These are phyloP conservation scores for Escallonia rubra DNA, from an alignment of 129 eudicot genomes.

Conservation along the genomic window DNA sequence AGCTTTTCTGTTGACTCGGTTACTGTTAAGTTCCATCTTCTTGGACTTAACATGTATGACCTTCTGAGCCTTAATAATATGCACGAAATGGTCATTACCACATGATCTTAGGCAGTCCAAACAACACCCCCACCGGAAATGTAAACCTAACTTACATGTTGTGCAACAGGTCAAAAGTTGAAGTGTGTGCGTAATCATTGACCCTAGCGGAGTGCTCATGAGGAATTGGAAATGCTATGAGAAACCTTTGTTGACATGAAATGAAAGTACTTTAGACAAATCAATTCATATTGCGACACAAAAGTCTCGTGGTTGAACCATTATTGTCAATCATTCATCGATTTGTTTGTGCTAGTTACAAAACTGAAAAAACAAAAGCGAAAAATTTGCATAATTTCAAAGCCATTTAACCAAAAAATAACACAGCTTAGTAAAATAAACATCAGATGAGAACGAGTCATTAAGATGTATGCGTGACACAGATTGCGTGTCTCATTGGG, in stretches of 20 bases:
- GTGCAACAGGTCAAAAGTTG: not conserved
- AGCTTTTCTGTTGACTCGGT: not conserved
- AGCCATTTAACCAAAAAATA: not conserved
- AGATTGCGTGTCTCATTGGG: too few relatives aligned
- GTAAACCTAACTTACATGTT: not conserved
- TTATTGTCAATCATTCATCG: too few relatives aligned
- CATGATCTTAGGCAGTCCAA: too few relatives aligned
- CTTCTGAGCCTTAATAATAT: too few relatives aligned
- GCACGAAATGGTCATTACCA: too few relatives aligned
- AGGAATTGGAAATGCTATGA: not conserved
- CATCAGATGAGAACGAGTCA: too few relatives aligned
- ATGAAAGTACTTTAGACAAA: too few relatives aligned
- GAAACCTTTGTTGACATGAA: too few relatives aligned
- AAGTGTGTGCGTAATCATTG: not conserved
- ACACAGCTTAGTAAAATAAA: not conserved
- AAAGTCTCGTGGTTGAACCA: not conserved
- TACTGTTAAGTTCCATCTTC: too few relatives aligned
- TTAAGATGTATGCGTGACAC: too few relatives aligned
- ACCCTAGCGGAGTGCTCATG: not conserved
- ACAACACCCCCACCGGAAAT: not conserved
- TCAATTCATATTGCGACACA: not conserved
- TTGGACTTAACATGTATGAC: too few relatives aligned
- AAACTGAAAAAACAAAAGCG: too few relatives aligned
- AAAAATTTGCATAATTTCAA: not conserved
- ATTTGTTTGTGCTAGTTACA: not conserved